phyloP scores from a whole-genome alignment of 768 basidiomycete genomes.

The Boletus rufocinnamomeus region DNA sequence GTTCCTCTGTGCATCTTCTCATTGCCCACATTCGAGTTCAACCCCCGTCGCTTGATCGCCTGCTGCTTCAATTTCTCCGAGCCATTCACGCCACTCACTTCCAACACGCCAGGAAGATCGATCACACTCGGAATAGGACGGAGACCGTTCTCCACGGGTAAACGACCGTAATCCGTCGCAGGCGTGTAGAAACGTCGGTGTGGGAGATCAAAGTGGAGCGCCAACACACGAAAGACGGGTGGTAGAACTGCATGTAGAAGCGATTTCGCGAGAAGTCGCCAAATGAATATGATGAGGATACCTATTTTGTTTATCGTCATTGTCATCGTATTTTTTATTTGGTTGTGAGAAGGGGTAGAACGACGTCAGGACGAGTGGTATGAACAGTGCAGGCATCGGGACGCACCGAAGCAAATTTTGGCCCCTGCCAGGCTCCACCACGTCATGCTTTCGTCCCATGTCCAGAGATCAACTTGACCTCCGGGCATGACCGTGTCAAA shows the following conservation, averaged over 20 bases:
- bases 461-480: conserved; percentile 45
- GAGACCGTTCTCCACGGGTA: conserved; percentile 60
- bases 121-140: conserved; percentile 84
- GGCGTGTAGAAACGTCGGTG: conserved; percentile 87
- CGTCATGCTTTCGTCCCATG: conserved; percentile 33
- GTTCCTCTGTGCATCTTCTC: conserved; percentile 15
- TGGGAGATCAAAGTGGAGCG: conserved; percentile 70
- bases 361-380: not conserved
- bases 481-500: conserved; percentile 55
- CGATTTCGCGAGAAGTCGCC: conserved; percentile 87
- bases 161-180: conserved; percentile 81
- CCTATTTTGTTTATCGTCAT: conserved; percentile 43
- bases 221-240: conserved; percentile 76
- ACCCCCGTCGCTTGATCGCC: conserved; percentile 29
- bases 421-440: conserved; percentile 42
- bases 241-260: conserved; percentile 74
- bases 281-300: conserved; percentile 75
- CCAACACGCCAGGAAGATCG: conserved; percentile 59
- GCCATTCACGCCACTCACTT: conserved; percentile 43
- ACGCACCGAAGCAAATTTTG: conserved; percentile 46
- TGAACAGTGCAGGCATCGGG: not conserved
- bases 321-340: not conserved
- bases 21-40: conserved; percentile 3
- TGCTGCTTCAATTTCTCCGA: conserved; percentile 37
- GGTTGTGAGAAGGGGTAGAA: not conserved